Base-by-base conservation (phyloP, 176 grass and related monocot species). In the barley (Hordeum vulgare) region DNA sequence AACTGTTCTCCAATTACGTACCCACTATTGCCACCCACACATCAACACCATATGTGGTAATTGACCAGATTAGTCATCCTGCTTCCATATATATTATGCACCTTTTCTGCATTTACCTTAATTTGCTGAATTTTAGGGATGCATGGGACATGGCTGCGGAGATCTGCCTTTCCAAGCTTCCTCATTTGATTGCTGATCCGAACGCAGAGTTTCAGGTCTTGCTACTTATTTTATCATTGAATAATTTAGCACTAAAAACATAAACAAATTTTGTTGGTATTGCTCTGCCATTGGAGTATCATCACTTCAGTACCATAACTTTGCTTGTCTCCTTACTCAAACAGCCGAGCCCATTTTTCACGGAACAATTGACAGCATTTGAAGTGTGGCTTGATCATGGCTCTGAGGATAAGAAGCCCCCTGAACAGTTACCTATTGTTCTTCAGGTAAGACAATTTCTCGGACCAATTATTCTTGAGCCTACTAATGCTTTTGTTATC, bases 81-180 rank as follows among this genome's bases (percentile, higher is more conserved):
- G 40, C 69, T 82, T 81, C 36, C 84, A 64, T 27, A 17, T 82
- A 66, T 29, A 28, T 76, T 63, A 59, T 11, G 9, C 81, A 45
- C 35, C 44, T 69, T 78, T 25, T 71, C 21, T 83, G 40, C 67
- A 35, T 83, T 77, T 73, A 62, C 34, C 53, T 18, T 77, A 62
- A 84, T 66, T 81, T 59, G 51, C n/a, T 63, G 61, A 64, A 83
- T 87, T 39, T 66, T 82, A 96, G 96, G 96, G 93, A 94, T 92
- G 93, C 96, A 85, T 99, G 96, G 96, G 96, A 99, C 78, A 99
- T 99, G 96, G 96, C 96, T 89, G 93, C 93, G 74, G 96, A 99
- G 73, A 99, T 95, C 61, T 99, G 96, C 81, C 89, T 99, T 83
- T 93, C 96, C 63, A 99, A 96, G 76, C 91, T 99, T 90, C 93